Conservation (phyloP, 2,329 filamentous ascomycete species). For the Stromatinia cepivora region DNA sequence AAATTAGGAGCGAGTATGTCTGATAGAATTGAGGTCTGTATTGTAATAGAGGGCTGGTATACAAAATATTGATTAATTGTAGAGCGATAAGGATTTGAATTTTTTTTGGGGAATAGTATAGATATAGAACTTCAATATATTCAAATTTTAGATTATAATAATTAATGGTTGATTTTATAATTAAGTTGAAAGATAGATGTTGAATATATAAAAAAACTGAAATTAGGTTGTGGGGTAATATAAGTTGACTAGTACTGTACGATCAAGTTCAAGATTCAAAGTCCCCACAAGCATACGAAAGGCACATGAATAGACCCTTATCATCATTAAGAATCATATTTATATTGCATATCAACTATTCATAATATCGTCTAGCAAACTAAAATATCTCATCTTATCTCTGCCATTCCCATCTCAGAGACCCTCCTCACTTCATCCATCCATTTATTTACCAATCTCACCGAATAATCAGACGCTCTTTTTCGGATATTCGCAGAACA, state of each 20-base stretch:
- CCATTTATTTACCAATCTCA: slow-evolving; percentile 13
- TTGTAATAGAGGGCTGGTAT: no score
- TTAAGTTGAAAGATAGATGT: no score
- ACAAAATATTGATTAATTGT: no score
- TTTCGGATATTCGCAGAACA: slow-evolving; percentile 24
- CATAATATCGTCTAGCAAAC: slow-evolving; percentile 20
- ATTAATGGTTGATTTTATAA: no score
- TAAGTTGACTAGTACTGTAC: not conserved
- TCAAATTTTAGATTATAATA: no score
- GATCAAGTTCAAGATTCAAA: not conserved
- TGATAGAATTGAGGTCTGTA: no score
- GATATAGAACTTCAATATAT: no score
- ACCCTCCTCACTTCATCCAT: not conserved
- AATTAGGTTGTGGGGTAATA: no score
- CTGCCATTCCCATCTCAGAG: slow-evolving; percentile 1
- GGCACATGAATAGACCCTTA: not conserved
- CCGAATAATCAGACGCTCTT: slow-evolving; percentile 22
- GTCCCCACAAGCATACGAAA: not conserved
- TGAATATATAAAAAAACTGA: no score
- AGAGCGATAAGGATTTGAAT: no score
- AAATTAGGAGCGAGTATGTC: no score
- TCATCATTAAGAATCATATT: slow-evolving; percentile 2
- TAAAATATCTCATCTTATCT: slow-evolving; percentile 14
- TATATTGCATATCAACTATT: slow-evolving; percentile 12
- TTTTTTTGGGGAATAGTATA: no score